These are phyloP conservation scores for Staphylotrichum longicolle DNA, from an alignment of 495 filamentous ascomycete genomes.

Conservation along the genomic window DNA sequence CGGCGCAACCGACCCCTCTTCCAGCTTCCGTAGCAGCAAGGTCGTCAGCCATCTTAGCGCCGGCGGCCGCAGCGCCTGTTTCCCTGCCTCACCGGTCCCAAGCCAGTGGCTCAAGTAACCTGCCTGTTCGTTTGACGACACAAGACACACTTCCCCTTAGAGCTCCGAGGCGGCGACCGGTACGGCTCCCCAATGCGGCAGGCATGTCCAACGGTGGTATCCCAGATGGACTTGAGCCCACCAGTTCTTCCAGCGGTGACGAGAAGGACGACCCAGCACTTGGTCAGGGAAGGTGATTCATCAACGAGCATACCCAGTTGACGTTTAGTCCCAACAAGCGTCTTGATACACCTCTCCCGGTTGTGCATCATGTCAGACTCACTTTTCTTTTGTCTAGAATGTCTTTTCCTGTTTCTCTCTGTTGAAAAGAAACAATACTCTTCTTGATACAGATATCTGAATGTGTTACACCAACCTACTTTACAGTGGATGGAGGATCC, in stretches of 20 bases:
- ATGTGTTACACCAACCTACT: too few species aligned
- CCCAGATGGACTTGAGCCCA: not conserved
- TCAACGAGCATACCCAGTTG: too few species aligned
- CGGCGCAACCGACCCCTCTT: not conserved
- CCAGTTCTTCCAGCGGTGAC: not conserved
- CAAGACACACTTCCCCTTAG: constrained; percentile 7
- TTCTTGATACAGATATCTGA: too few species aligned
- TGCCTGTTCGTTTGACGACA: not conserved
- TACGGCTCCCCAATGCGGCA: constrained; percentile 1
- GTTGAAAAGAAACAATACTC: too few species aligned
- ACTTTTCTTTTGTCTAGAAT: too few species aligned
- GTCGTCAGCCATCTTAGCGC: not conserved
- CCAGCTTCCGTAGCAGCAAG: not conserved
- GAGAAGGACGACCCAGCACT: not conserved
- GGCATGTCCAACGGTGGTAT: not conserved
- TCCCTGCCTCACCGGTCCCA: not conserved
- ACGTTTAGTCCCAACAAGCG: too few species aligned
- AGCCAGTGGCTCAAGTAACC: not conserved
- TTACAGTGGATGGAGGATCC: too few species aligned
- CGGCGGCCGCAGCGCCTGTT: not conserved
- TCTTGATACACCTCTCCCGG: too few species aligned
- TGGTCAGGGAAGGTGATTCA: too few species aligned
- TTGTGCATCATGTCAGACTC: too few species aligned
- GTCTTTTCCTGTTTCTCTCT: too few species aligned
- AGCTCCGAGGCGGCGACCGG: not conserved